These are phyloP conservation scores for Begonia peltatifolia DNA, from an alignment of 306 rosid species.

Conservation along the genomic window DNA sequence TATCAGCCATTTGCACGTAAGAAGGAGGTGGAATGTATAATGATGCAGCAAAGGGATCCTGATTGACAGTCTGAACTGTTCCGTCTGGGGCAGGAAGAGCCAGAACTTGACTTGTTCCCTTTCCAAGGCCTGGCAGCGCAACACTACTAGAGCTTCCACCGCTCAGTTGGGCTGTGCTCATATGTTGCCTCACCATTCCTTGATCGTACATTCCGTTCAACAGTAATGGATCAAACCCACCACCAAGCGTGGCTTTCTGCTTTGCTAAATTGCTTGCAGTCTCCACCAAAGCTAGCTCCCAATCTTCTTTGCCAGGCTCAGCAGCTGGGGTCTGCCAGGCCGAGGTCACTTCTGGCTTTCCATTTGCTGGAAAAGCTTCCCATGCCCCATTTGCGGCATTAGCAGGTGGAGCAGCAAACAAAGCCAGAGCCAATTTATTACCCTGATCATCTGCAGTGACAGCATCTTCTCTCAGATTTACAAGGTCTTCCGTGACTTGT, in stretches of 20 bases:
- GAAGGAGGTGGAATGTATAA: slow-evolving; percentile 66
- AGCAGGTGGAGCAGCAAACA: slow-evolving; percentile 61
- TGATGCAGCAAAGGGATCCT: slow-evolving; percentile 81
- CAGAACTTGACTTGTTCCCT: slow-evolving; percentile 51
- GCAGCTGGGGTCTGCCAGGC: slow-evolving; percentile 98
- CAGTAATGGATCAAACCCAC: slow-evolving; percentile 76
- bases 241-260: slow-evolving; percentile 63
- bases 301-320: slow-evolving; percentile 76
- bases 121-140: slow-evolving; percentile 69
- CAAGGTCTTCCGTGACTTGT: slow-evolving; percentile 37
- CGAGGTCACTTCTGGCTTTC: slow-evolving; percentile 62
- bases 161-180: slow-evolving; percentile 55
- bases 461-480: slow-evolving; percentile 68
- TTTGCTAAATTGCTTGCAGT: slow-evolving; percentile 65
- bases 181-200: slow-evolving; percentile 87
- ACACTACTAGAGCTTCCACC: slow-evolving; percentile 98
- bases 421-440: slow-evolving; percentile 63
- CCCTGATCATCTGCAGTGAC: slow-evolving; percentile 71
- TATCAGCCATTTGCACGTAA: slow-evolving; percentile 85
- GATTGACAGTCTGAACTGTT: slow-evolving; percentile 62
- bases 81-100: slow-evolving; percentile 98
- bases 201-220: slow-evolving; percentile 93
- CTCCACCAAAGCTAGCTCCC: slow-evolving; percentile 96
- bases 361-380: slow-evolving; percentile 86
- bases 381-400: slow-evolving; percentile 65